Evolutionary conservation across 2,329 filamentous ascomycete species (phyloP), one percentile per base, ranked within the genome.

Genomic region (Beauveria scarabaeidicola): DNA sequence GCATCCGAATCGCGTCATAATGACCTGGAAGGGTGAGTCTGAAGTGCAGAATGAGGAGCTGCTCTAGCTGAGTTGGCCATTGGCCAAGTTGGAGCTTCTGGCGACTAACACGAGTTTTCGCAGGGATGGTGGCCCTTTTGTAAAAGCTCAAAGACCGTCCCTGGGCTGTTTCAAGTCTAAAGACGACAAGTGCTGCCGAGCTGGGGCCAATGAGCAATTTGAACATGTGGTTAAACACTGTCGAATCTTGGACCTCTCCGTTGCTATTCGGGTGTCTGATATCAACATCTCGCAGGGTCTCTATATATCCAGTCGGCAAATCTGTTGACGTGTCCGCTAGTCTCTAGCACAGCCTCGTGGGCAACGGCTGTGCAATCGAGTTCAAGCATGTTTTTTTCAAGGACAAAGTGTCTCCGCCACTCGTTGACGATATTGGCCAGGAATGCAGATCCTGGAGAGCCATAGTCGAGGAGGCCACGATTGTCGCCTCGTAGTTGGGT

Each of bases 251-350:
- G 38, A 87, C 76, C 62, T 84, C 77, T 65, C 81, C 81, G 64
- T 81, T 81, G 64, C 81, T 84, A 29, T 77, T 75, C 23, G 85
- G 85, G 69, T 87, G 87, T 68, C 81, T 81, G 70, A 88, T 87
- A 64, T 86, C 78, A 70, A 84, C 81, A 73, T 86, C 85, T 65
- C 74, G 85, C 85, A 44, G 84, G 83, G 69, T 88, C 85, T 69
- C 84, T 85, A 77, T 81, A 86, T 83, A 87, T 87, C 83, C 82
- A 88, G 69, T 88, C 84, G 65, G 85, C 83, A 69, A 88, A 88
- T 70, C 86, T 87, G 69, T 87, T 85, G 48, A 89, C 85, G 70
- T 89, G 86, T 50, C 86, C 86, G 67, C 77, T 81, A 32, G 86
- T 87, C 75, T 88, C 86, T 60, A 89, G 77, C 13, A 89, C 83